Base-by-base conservation (phyloP, 352 stramenopile genomes). In the Hyaloperonospora arabidopsidis region DNA sequence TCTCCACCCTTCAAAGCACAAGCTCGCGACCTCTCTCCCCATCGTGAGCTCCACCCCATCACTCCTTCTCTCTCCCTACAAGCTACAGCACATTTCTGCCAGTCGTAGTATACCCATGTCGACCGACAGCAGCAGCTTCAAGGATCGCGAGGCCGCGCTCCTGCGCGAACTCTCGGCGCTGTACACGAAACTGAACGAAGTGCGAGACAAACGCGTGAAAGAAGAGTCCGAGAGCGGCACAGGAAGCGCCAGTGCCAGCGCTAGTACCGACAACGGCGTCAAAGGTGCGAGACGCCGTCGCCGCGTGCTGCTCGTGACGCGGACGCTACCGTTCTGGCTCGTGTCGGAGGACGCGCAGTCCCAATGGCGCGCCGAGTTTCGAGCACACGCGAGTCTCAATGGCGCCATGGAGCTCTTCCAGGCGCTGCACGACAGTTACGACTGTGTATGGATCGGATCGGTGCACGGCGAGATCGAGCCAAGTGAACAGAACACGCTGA, bases 381-480 rank as follows among this genome's bases (percentile, higher is more conserved):
- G 72, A 5, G 81, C 89, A 47, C 73, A 87, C 47, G 70, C 78
- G 49, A 83, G 66, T 48, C 52, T 89, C 3, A 80, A 92, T 45
- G 77, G 75, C 11, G 81, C 79, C 14, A 82, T 89, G 61, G 81
- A 89, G 49, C 89, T 82, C 41, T 92, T 83, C 45, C 58, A 87
- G 60, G 79, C 67, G 47, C 56, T 92, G 32, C 81, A 92, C 43
- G 79, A 92, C 52, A 79, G 67, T 50, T 86, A 86, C 54, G 79
- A 92, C 59, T 92, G 81, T 48, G 78, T 92, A 19, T 92, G 81
- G 81, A 87, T 92, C 50, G 81, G 81, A 8, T 88, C 79, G 1
- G 79, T 89, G 44, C 79, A 92, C 46, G 81, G 81, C 23, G 81
- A 89, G 44, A 79, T 89, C 19, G 81, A 92, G 58, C 68, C 75